phyloP scores from a whole-genome alignment of 208 protist genomes.

The Endotrypanum monterogeii region DNA sequence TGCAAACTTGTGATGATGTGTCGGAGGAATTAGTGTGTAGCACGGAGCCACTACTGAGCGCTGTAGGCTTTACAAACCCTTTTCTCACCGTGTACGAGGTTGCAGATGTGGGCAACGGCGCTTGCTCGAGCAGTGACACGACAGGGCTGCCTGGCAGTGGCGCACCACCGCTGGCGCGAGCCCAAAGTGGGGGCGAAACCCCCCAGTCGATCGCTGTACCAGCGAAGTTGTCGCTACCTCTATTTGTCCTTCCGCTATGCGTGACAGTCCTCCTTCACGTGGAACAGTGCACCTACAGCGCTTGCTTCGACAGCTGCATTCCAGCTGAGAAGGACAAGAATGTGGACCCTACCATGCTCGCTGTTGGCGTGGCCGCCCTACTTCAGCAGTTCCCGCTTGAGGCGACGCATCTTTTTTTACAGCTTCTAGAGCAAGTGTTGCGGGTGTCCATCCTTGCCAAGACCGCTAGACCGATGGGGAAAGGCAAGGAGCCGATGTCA shows the following conservation, averaged over 20 bases:
- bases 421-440: slow-evolving; percentile 85
- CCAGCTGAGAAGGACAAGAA: slow-evolving; percentile 46
- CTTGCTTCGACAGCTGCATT: slow-evolving; percentile 49
- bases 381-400: slow-evolving; percentile 94
- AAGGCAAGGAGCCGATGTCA: not conserved
- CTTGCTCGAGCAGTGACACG: not conserved
- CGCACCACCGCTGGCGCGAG: not conserved
- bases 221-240: slow-evolving; percentile 43
- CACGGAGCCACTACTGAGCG: slow-evolving; percentile 13
- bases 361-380: slow-evolving; percentile 88
- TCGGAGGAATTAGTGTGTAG: slow-evolving; percentile 20
- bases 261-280: slow-evolving; percentile 69
- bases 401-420: slow-evolving; percentile 75
- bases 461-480: not conserved
- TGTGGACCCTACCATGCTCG: slow-evolving; percentile 87
- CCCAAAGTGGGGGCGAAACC: not conserved
- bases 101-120: not conserved
- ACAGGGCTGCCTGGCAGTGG: not conserved
- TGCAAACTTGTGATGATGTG: slow-evolving; percentile 16
- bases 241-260: slow-evolving; percentile 83
- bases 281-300: slow-evolving; percentile 64
- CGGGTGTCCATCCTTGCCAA: slow-evolving; percentile 7
- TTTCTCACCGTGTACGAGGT: slow-evolving; percentile 22
- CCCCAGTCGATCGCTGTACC: slow-evolving; percentile 29
- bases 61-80: slow-evolving; percentile 21